Evolutionary conservation across 805 yeast genomes (phyloP), one percentile per base, ranked within the genome.

Genomic region (Hagleromyces aurorensis): DNA sequence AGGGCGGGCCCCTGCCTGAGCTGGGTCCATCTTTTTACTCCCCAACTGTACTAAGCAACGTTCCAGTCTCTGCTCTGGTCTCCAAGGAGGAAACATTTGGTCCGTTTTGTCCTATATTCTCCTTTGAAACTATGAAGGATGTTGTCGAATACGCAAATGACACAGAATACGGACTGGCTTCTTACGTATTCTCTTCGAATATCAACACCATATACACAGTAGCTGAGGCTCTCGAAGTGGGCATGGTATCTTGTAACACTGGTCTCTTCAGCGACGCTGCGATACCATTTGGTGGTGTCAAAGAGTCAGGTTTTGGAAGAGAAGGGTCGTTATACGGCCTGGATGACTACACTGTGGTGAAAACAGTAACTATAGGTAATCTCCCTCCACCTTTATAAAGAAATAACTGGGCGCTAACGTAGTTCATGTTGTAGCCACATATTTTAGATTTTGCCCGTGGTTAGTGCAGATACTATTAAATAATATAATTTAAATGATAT

Each of bases 281-380:
- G 4, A 45, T 74, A 26, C 80, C 81, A 38, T 69, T 69, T 36
- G 74, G 84, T 19, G 84, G 84, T 32, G 61, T 76, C 27, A 72
- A 73, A 41, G 73, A 73, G 44, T 70, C 78, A 15, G 84, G 84
- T 0, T 75, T 73, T 48, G 84, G 84, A 19, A 69, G 82, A 54
- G 84, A 77, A 52, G 82, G 82, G 11, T 70, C 78, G 1, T 52
- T 67, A 32, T 65, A 65, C 43, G 84, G 83, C 20, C 52, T 77
- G 37, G 79, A 73, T 19, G 82, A 75, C 49, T 74, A 72, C 48
- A 61, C 69, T 21, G 66, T 67, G 11, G 55, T 70, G 30, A 73
- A 73, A 48, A 59, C 75, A 7, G 59, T 72, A 22, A 67, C 65
- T 16, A 57, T 71, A 20, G 77, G 78, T 27, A 60, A 64, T 16